Base-by-base conservation (phyloP, 352 stramenopile species). In the Aphanomyces invadans region DNA sequence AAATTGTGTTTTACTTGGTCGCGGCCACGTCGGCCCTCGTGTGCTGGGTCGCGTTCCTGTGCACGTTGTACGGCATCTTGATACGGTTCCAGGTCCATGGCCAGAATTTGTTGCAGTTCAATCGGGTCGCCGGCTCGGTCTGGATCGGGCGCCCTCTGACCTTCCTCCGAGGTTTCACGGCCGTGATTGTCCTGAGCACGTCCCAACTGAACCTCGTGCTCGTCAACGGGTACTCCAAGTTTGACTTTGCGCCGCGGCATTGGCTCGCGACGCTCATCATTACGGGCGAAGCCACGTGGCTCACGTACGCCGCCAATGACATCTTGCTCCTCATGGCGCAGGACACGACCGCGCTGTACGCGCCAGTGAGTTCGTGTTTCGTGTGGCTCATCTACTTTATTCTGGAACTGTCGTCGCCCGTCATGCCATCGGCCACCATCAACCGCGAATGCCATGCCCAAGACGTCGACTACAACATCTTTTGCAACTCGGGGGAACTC, bases 211-310 rank as follows among this genome's bases (percentile, higher is more conserved):
- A 21, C 2, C 19, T 51, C 11, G 53, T 55, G 3, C 26, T 33
- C 23, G 3, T 42, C 33, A 36, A 21, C 42, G 33, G 4, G 31
- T 9, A 5, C 11, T 32, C 4, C 11, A 53, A 15, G 15, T 52
- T 17, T n/a, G 4, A 3, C 23, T 9, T 9, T 52, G 9, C 2
- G 3, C 31, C 57, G 23, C 57, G 57, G 4, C n/a, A 32, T 2
- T 4, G 15, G 28, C 12, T 53, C 15, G 12, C 2, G 3, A 65
- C 57, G 45, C 12, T 25, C 1, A 4, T 65, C 2, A 1, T 65
- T 7, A 29, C 57, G 42, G 57, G 57, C 23, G 57, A 65, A 29
- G 38, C 57, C 1, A 65, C 57, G 11, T 65, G 57, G 57, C 11
- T 65, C 1, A 4, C 19, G 4, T 65, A 65, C 29, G 10, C 1